Evolutionary conservation across 306 rosid species (phyloP).

Genomic region (Cucurbita moschata): DNA sequence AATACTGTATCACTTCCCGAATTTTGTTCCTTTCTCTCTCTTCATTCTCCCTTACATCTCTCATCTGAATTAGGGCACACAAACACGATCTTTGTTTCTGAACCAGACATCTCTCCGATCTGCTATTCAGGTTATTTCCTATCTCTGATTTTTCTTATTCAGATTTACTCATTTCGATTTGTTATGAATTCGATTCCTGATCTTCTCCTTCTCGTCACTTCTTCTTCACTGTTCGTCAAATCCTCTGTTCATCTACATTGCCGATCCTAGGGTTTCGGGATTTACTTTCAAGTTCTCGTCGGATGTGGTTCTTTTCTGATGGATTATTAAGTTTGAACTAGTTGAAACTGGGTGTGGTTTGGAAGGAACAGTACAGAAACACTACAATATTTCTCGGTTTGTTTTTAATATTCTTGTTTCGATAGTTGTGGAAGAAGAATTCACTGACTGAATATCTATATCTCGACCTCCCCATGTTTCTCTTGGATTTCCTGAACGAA

Average conservation of each 20-base stretch:
- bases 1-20: no score
- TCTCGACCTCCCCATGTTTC: not conserved
- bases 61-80: conserved; percentile 2
- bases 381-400: not conserved
- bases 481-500: not conserved
- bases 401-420: not conserved
- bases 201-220: not conserved
- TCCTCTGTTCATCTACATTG: not conserved
- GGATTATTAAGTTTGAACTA: not conserved
- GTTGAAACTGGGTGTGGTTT: not conserved
- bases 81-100: not conserved
- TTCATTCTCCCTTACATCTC: not conserved
- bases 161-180: not conserved
- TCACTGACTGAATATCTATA: not conserved
- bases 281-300: not conserved
- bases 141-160: not conserved
- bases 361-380: not conserved
- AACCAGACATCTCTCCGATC: not conserved
- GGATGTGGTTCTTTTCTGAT: not conserved
- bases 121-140: not conserved
- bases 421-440: not conserved
- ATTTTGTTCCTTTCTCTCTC: not conserved
- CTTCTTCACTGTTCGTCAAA: not conserved
- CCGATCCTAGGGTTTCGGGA: not conserved
- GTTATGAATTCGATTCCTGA: not conserved